Conservation (phyloP, 352 stramenopile genomes). For the Saprolegnia diclina region DNA sequence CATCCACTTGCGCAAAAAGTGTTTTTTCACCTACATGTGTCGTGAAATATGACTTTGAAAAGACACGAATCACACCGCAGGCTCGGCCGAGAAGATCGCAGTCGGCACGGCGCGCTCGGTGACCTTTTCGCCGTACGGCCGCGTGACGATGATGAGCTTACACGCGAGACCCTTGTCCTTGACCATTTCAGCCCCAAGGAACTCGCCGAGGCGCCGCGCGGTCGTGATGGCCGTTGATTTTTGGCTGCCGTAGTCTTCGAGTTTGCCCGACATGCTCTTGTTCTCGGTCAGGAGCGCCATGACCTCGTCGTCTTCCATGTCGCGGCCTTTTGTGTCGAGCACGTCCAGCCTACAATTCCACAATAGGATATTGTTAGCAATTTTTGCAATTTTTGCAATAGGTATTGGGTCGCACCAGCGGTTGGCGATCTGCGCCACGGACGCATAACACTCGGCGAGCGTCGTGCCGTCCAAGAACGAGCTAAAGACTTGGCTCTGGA, state of each 20-base stretch:
- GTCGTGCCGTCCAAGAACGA: constrained; percentile 93
- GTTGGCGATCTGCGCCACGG: constrained; percentile 95
- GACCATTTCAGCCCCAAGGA: constrained; percentile 97
- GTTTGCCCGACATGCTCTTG: constrained; percentile 95
- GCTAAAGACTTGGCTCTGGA: constrained; percentile 97
- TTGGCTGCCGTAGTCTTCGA: constrained; percentile 96
- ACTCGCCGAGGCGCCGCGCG: constrained; percentile 95
- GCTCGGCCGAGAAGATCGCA: constrained; percentile 96
- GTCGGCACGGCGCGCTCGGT: constrained; percentile 97
- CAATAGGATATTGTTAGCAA: neutral
- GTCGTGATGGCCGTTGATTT: constrained; percentile 98
- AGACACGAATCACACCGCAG: no score
- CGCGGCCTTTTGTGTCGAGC: constrained; percentile 91
- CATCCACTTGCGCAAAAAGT: constrained; percentile 98
- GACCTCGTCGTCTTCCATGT: constrained; percentile 95
- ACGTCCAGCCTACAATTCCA: constrained; percentile 89
- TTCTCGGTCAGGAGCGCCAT: constrained; percentile 98
- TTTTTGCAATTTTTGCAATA: neutral
- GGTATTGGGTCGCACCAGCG: constrained; percentile 54
- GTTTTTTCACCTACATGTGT: constrained; percentile 79
- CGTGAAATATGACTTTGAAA: no score
- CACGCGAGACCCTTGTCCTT: constrained; percentile 98
- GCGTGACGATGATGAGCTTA: constrained; percentile 96
- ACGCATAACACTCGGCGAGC: constrained; percentile 94
- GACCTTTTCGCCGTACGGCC: constrained; percentile 91